Evolutionary conservation across 176 grass and related monocot species (phyloP).

Genomic region (Aechmea fasciata): DNA sequence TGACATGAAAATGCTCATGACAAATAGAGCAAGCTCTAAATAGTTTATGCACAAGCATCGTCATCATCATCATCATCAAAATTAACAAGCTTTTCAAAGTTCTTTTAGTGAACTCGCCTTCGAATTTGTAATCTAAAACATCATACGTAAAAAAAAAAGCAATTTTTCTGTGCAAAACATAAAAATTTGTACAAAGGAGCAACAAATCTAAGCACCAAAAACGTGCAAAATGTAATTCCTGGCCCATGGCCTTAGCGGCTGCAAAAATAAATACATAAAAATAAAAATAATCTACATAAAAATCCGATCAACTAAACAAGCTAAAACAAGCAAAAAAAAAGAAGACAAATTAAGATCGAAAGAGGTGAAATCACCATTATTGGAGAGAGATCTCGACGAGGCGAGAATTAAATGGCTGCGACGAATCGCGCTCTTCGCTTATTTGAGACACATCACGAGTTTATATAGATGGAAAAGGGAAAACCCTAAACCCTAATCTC

Average conservation of each 20-base stretch:
- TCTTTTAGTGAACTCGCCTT: not conserved
- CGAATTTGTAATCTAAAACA: too few species aligned
- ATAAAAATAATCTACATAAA: not conserved
- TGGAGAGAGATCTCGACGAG: not conserved
- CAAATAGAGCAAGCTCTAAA: too few species aligned
- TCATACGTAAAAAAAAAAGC: not conserved
- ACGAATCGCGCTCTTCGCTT: too few species aligned
- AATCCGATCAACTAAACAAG: not conserved
- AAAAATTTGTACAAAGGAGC: not conserved
- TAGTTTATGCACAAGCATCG: too few species aligned
- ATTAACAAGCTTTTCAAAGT: not conserved
- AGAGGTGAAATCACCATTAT: not conserved
- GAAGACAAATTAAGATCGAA: not conserved
- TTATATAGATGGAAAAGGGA: too few species aligned
- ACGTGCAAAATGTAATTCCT: conserved; percentile 22
- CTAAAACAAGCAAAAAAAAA: not conserved
- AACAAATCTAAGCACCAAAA: not conserved
- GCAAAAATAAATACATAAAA: not conserved
- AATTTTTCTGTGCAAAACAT: not conserved
- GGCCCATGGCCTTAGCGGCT: conserved; percentile 83
- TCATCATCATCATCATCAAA: not conserved
- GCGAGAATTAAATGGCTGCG: too few species aligned
- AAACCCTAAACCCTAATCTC: too few species aligned
- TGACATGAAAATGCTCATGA: too few species aligned
- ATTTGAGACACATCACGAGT: too few species aligned